Base-by-base conservation (phyloP, 2,329 filamentous ascomycete species). In the Helotiales sp. region DNA sequence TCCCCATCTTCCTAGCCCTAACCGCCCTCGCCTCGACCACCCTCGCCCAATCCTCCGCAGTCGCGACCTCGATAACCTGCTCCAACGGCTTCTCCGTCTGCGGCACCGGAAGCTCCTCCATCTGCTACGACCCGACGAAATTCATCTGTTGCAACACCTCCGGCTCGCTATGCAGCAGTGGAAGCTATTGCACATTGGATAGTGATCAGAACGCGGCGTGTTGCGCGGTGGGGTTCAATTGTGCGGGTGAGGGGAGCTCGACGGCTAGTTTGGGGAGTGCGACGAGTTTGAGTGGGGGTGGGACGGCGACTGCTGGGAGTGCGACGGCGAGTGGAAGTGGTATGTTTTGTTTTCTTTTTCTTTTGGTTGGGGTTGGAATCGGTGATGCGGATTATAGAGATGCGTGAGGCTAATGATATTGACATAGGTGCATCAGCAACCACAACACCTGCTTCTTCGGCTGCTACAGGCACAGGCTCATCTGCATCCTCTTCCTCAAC, bases 71-170 rank as follows among this genome's bases (percentile, higher is more conserved):
- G 25, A 27, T 51, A 13, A 19, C 48, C 22, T 51, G 48, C 22
- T 36, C 30, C 15, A 51, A 51, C 13, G 48, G 48, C 7, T 13
- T 36, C 48, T 51, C 48, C 6, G 48, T 51, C 6, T 51, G 48
- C 22, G 48, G 48, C 13, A 27, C 22, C 9, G 48, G 48, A 2
- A 51, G 48, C 30, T 24, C 25, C 19, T 51, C 48, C 13, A 31
- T 38, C 48, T 51, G 48, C 48, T 51, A 51, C 33, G 48, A 51
- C 19, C 48, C 48, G n/a, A 51, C 48, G 8, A 51, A 36, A 27
- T 51, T 17, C 22, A 29, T 51, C 33, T 51, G 48, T 22, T 51
- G 48, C 48, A 51, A 51, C 48, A 51, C 48, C 6, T 22, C 48
- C 24, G 48, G 48, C 15, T 22, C 48, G 30, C 48, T 51, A n/a